Percentiles rank a stretch among this genome's conserved stretches.
These are phyloP conservation scores for Teunomyces panamensis DNA, from an alignment of 805 yeast genomes.

Conservation along the genomic window DNA sequence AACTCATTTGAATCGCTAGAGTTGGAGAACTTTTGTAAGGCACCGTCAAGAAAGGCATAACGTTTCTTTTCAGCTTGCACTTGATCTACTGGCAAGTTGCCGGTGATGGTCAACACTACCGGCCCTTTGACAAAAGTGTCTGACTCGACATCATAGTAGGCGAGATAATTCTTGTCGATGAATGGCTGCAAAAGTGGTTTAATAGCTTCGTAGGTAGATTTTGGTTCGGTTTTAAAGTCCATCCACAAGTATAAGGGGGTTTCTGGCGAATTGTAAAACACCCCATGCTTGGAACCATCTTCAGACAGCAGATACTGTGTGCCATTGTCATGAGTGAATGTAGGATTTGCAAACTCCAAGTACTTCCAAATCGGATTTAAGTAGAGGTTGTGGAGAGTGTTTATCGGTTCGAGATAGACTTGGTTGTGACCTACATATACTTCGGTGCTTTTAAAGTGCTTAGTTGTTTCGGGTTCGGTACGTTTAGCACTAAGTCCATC, in stretches of 20 bases:
- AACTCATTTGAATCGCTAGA: conserved; percentile 21
- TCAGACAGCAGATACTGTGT: conserved; percentile 2
- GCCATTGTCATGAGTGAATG: conserved; percentile 3
- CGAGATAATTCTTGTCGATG: conserved; percentile 46
- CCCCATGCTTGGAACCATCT: conserved; percentile 22
- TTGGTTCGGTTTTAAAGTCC: conserved; percentile 60
- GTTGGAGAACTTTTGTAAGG: conserved; percentile 31
- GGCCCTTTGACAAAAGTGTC: conserved; percentile 47
- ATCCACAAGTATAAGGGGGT: conserved; percentile 59
- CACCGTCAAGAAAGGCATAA: conserved; percentile 55
- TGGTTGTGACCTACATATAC: conserved; percentile 65
- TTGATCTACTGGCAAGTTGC: conserved; percentile 52
- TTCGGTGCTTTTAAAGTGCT: conserved; percentile 30
- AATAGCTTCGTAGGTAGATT: conserved; percentile 45
- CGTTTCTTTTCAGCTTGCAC: conserved; percentile 21
- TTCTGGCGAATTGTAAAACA: conserved; percentile 43
- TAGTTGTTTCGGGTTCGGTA: conserved; percentile 21
- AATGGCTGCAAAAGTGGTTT: conserved; percentile 46
- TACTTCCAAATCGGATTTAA: conserved; percentile 50
- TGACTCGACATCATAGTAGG: conserved; percentile 41
- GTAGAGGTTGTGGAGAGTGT: conserved; percentile 50
- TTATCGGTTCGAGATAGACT: conserved; percentile 40
- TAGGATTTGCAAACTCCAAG: conserved; percentile 47
- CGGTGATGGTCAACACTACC: conserved; percentile 62
- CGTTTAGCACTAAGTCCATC: conserved; percentile 26